Evolutionary conservation across 257 asterid species (phyloP), one percentile per base, ranked within the genome.

Genomic region (Primulina huaijiensis): DNA sequence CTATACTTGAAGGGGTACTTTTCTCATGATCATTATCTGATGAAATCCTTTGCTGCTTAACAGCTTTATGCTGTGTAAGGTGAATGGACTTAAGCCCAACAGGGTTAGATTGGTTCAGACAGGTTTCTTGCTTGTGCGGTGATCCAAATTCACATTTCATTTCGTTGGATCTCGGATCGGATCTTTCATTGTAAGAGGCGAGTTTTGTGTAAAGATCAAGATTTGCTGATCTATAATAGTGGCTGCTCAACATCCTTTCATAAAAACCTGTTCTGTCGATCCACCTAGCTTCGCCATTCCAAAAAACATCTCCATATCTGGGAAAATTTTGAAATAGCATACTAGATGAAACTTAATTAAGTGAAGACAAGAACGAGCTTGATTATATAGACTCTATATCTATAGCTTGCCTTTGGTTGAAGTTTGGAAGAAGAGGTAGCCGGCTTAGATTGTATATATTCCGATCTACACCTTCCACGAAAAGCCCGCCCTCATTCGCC

Each of bases 381-480:
- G 46, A 50, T n/a, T 10, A 50, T 52, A 9, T 19, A 43, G 84
- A 88, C n/a, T 94, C 88, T 84, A 74, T 79, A 64, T 29, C 77
- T 79, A 55, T 74, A 37, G 40, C 62, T 19, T 73, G 85, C 74
- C 77, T 75, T 71, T 76, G 85, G 70, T 82, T 80, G 56, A 73
- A 82, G 79, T 71, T 82, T 58, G 89, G 89, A 63, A 82, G 83
- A 73, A 78, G 83, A 71, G 91, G 89, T 72, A 89, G 82, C 76
- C 84, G 90, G 71, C 87, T 84, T 33, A 83, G 83, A 71, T 89
- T 83, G 87, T 74, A 90, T 55, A 87, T 62, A 70, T 81, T 84
- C 59, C 79, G 87, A 83, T 87, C 91, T 25, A 67, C 75, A 0
- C 95, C 89, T 70, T 87, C 91, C 79, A 77, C 64, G 46, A 82